Evolutionary conservation across 129 eudicot genomes (phyloP).

Genomic region (Smallanthus sonchifolius): DNA sequence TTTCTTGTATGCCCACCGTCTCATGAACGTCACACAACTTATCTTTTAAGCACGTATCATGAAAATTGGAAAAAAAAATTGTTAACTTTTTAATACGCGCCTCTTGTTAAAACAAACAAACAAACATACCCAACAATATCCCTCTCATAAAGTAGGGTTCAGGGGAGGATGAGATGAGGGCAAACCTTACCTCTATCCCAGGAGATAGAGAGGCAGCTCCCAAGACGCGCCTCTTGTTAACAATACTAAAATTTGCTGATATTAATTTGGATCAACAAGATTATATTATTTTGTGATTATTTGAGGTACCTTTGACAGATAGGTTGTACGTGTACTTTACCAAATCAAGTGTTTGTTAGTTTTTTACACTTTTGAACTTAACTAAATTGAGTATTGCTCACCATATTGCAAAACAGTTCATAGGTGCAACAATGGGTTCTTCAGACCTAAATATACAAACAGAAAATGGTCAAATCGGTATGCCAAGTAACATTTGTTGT

Average conservation of each 20-base stretch:
- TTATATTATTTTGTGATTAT: neutral
- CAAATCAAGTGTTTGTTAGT: neutral
- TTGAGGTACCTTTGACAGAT: neutral
- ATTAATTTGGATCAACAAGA: neutral
- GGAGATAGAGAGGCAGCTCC: too few relatives aligned
- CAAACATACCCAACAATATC: too few relatives aligned
- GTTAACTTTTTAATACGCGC: neutral
- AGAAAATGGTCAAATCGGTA: conserved; percentile 73
- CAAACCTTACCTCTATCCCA: too few relatives aligned
- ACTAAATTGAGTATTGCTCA: neutral
- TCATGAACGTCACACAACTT: neutral
- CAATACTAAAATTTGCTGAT: neutral
- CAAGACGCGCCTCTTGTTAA: neutral
- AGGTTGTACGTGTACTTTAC: neutral
- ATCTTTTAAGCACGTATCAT: neutral
- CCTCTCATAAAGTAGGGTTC: too few relatives aligned
- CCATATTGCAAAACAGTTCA: conserved; percentile 48
- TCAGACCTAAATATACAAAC: conserved; percentile 72
- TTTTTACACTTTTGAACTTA: neutral
- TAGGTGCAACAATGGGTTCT: conserved; percentile 92
- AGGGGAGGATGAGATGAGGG: too few relatives aligned
- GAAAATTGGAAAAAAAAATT: neutral
- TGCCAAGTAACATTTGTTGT: conserved; percentile 88
- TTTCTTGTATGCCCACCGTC: conserved; percentile 3
- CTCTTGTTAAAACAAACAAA: neutral